Percentiles rank a stretch among this genome's conserved stretches.
These are phyloP conservation scores for Cryptosporidium baileyi DNA, from an alignment of 169 alveolate genomes.

Conservation along the genomic window DNA sequence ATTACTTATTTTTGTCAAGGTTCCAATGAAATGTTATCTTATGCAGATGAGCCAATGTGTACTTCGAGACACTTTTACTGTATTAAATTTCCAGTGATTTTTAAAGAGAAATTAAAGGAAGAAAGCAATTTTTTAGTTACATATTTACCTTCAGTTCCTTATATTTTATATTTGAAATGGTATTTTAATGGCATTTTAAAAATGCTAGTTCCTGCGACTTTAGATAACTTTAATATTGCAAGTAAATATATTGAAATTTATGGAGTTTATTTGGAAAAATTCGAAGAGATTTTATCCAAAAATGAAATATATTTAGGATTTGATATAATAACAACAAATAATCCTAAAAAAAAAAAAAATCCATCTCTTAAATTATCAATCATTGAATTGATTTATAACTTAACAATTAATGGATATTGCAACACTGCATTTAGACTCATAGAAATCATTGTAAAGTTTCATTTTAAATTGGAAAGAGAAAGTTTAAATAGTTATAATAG, in stretches of 20 bases:
- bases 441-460: not conserved
- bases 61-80: slow-evolving; percentile 1
- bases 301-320: not conserved
- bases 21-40: not conserved
- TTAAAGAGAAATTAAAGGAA: not conserved
- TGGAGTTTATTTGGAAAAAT: not conserved
- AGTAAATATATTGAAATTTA: not conserved
- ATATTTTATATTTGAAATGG: slow-evolving; percentile 46
- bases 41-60: slow-evolving; percentile 6
- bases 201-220: not conserved
- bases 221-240: not conserved
- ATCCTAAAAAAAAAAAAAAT: not conserved
- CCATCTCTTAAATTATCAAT: not conserved
- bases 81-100: not conserved
- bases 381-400: not conserved
- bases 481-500: not conserved
- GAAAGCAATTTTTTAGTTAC: not conserved
- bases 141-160: slow-evolving; percentile 32
- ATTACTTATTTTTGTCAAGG: not conserved
- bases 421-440: slow-evolving; percentile 33
- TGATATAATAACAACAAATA: not conserved
- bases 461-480: not conserved
- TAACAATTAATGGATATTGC: slow-evolving; percentile 14
- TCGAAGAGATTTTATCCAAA: not conserved
- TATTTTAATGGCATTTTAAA: slow-evolving; percentile 1